A percentile compares a stretch with the other conserved stretches of the same genome.
These are phyloP conservation scores for Diaporthe sp. DNA, from an alignment of 2,329 filamentous ascomycete species.

Conservation along the genomic window DNA sequence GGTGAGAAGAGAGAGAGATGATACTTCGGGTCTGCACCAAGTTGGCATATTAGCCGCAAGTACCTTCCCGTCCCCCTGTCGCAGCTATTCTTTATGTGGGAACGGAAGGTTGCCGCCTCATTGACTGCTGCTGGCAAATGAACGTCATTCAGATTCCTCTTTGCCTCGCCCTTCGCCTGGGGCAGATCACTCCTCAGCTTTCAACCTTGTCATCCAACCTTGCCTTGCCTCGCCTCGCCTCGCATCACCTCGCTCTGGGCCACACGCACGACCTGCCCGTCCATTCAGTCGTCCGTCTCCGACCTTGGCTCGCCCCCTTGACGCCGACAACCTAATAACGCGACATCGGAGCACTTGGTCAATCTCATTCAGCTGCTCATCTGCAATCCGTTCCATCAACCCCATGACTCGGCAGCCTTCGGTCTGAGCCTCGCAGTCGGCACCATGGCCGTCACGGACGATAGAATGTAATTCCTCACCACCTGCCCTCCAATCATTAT, in stretches of 20 bases:
- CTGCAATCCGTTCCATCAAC: conserved; percentile 17
- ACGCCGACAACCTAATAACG: conserved; percentile 1
- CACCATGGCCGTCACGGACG: conserved; percentile 68
- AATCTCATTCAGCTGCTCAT: conserved; percentile 3
- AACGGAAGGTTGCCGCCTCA: conserved; percentile 32
- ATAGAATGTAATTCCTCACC: conserved; percentile 60
- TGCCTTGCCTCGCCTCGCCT: not conserved
- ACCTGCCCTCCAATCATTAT: not conserved
- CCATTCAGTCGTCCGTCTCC: not conserved
- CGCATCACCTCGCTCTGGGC: not conserved
- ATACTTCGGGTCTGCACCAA: not conserved
- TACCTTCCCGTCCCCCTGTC: not conserved
- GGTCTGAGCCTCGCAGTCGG: conserved; percentile 45
- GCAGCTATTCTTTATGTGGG: conserved; percentile 25
- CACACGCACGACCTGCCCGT: not conserved
- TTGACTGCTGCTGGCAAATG: conserved; percentile 25
- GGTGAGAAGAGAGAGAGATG: not conserved
- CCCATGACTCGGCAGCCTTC: conserved; percentile 47
- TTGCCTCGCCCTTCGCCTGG: conserved; percentile 20
- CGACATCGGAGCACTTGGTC: not conserved
- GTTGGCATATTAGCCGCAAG: not conserved
- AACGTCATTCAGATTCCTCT: conserved; percentile 32
- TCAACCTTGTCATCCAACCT: conserved; percentile 25
- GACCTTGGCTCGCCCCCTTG: not conserved
- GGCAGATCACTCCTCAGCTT: conserved; percentile 2